Percentiles rank a stretch among this genome's conserved stretches.
Conservation (phyloP, 805 yeast species). For the Zygoascus ofunaensis region DNA sequence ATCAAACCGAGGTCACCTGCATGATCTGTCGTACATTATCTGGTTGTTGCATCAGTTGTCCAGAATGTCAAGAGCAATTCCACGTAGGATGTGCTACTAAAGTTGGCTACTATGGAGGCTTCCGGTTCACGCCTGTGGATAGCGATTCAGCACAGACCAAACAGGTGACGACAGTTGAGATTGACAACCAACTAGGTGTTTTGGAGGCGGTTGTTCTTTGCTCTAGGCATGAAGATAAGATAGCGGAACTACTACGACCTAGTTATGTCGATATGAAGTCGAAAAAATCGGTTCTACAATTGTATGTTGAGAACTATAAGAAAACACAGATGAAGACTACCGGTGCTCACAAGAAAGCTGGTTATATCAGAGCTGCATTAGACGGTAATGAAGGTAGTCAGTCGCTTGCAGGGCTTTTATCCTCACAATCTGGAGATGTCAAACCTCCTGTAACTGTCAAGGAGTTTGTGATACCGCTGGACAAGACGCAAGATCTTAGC, state of each 20-base stretch:
- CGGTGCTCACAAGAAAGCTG: conserved; percentile 13
- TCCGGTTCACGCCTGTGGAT: conserved; percentile 30
- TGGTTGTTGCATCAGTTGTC: conserved; percentile 46
- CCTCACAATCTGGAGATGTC: neutral
- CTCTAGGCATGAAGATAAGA: conserved; percentile 19
- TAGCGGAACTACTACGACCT: conserved; percentile 15
- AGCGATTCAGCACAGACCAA: conserved; percentile 13
- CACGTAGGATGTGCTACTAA: conserved; percentile 56
- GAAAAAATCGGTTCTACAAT: conserved; percentile 24
- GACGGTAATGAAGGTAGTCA: neutral
- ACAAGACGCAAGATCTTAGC: neutral
- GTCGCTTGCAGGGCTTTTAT: neutral
- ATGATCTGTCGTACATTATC: conserved; percentile 38
- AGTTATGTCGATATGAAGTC: conserved; percentile 18
- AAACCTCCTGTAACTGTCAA: neutral
- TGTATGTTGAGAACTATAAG: conserved; percentile 23
- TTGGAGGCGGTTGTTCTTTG: conserved; percentile 27
- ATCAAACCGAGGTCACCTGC: conserved; percentile 27
- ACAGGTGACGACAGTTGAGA: conserved; percentile 13
- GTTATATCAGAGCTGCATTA: conserved; percentile 1
- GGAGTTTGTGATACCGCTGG: neutral
- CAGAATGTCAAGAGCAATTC: conserved; percentile 32
- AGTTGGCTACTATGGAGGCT: conserved; percentile 43
- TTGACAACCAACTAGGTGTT: conserved; percentile 18
- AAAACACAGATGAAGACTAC: neutral